phyloP scores from a whole-genome alignment of 768 basidiomycete genomes.

The Amanita jacksonii region DNA sequence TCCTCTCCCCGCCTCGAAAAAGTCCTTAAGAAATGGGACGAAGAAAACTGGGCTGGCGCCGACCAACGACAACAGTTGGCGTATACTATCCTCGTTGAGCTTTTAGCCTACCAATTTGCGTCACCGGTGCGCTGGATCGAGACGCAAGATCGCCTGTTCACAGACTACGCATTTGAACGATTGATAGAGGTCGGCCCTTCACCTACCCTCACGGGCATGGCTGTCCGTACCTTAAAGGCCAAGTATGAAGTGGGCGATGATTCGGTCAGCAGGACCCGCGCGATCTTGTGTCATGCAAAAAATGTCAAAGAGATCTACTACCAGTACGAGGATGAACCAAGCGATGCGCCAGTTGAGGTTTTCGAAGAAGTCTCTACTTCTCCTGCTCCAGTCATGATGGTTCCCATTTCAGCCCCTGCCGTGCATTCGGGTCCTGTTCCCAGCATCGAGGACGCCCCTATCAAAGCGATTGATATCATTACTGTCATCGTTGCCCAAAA shows the following conservation, averaged over 20 bases:
- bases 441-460: slow-evolving; percentile 80
- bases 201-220: slow-evolving; percentile 95
- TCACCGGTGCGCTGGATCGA: slow-evolving; percentile 99
- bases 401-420: slow-evolving; percentile 32
- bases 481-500: slow-evolving; percentile 91
- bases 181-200: slow-evolving; percentile 95
- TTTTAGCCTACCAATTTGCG: slow-evolving; percentile 96
- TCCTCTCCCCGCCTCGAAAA: slow-evolving; percentile 92
- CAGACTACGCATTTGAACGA: slow-evolving; percentile 78
- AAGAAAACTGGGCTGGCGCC: slow-evolving; percentile 74
- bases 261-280: slow-evolving; percentile 66
- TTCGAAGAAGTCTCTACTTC: slow-evolving; percentile 25
- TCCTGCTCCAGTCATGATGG: slow-evolving; percentile 29
- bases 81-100: slow-evolving; percentile 92
- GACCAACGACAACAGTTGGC: slow-evolving; percentile 90
- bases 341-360: slow-evolving; percentile 33
- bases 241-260: slow-evolving; percentile 92
- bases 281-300: slow-evolving; percentile 90
- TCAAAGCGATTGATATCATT: slow-evolving; percentile 87
- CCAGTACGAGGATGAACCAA: slow-evolving; percentile 84
- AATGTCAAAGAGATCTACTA: slow-evolving; percentile 97
- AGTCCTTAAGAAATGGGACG: slow-evolving; percentile 90
- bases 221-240: slow-evolving; percentile 77
- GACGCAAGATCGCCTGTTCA: slow-evolving; percentile 93
- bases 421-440: slow-evolving; percentile 55